phyloP scores from a whole-genome alignment of 495 filamentous ascomycete genomes.

The Neurospora tetraspora region DNA sequence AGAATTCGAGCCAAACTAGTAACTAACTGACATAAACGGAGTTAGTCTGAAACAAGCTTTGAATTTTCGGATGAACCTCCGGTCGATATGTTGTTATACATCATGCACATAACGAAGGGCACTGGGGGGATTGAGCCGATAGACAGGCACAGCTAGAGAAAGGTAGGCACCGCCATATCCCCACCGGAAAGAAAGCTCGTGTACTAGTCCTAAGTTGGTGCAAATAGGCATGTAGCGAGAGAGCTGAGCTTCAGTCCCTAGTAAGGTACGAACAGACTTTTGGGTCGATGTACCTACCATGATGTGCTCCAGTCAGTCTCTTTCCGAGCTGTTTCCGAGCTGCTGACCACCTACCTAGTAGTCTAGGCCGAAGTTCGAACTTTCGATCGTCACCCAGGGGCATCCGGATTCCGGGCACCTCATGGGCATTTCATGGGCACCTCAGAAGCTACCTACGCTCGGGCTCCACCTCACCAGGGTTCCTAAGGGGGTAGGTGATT shows the following conservation, averaged over 20 bases:
- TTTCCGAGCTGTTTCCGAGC: neutral
- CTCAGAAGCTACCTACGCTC: neutral
- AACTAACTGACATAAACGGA: neutral
- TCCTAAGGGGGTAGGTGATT: neutral
- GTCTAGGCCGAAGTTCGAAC: neutral
- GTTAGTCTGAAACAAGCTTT: neutral
- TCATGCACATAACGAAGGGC: neutral
- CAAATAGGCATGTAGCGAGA: neutral
- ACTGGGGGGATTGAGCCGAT: neutral
- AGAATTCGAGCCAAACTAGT: neutral
- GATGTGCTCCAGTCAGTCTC: neutral
- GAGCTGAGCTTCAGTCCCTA: neutral
- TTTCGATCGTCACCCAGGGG: neutral
- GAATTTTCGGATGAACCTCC: neutral
- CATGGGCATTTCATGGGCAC: neutral
- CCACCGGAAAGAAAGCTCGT: neutral
- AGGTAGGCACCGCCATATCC: neutral
- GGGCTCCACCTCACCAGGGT: neutral
- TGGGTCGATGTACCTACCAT: neutral
- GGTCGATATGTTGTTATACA: neutral
- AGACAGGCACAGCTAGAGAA: neutral
- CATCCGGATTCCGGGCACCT: neutral
- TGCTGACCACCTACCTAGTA: neutral
- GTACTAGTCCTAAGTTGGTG: neutral
- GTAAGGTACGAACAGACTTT: neutral